Percentiles rank a stretch among this genome's conserved stretches.
Conservation (phyloP, 164 flowering plant species). For the Dillenia turbinata region DNA sequence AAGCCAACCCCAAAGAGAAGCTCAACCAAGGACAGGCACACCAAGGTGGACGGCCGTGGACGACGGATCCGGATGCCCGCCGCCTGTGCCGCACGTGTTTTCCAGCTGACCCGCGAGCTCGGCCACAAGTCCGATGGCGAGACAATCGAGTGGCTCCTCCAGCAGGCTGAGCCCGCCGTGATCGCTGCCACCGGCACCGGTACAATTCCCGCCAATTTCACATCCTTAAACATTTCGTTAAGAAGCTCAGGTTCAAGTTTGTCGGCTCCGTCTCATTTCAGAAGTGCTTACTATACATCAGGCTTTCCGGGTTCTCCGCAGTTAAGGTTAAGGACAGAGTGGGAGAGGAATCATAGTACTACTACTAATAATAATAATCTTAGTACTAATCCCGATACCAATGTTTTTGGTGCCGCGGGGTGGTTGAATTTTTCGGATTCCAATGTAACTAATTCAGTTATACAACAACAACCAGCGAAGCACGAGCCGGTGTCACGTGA, state of each 20-base stretch:
- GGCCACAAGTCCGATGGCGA: conserved; percentile 85
- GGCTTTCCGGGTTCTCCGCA: conserved; percentile 23
- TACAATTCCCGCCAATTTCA: conserved; percentile 79
- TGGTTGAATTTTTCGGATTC: too few species aligned
- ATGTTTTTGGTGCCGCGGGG: too few species aligned
- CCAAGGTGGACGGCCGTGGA: conserved; percentile 81
- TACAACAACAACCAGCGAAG: too few species aligned
- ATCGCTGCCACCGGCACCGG: conserved; percentile 90
- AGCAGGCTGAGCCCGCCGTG: conserved; percentile 83
- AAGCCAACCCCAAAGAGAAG: conserved; percentile 55
- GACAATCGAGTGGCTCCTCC: conserved; percentile 77
- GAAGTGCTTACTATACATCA: conserved; percentile 36
- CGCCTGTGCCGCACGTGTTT: conserved; percentile 78
- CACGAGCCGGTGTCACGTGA: too few species aligned
- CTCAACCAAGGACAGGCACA: conserved; percentile 74
- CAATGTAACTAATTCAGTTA: too few species aligned
- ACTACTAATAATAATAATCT: too few species aligned
- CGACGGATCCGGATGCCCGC: conserved; percentile 92
- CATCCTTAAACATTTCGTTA: conserved; percentile 63
- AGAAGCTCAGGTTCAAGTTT: conserved; percentile 60
- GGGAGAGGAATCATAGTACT: conserved; percentile 21
- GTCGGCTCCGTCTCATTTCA: conserved; percentile 46
- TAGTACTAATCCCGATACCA: too few species aligned
- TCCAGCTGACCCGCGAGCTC: conserved; percentile 63
- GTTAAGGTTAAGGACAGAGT: conserved; percentile 28